phyloP scores from a whole-genome alignment of 805 yeast genomes.

The Starmerella asiatica region DNA sequence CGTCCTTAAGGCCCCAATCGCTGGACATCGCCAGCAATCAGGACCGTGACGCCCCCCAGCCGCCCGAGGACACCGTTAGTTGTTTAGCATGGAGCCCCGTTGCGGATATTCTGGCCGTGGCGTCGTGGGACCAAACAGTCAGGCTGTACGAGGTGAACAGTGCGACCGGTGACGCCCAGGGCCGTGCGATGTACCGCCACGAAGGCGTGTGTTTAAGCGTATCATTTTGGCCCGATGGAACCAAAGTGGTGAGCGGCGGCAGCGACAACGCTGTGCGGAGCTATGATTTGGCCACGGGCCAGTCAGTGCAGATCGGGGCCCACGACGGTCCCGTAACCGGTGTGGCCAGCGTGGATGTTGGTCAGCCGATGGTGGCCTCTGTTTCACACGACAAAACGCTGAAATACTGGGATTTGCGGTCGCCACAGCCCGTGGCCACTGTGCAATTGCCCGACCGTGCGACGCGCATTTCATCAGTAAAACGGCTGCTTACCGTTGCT shows the following conservation, averaged over 20 bases:
- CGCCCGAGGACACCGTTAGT: conserved; percentile 54
- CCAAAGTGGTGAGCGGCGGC: conserved; percentile 78
- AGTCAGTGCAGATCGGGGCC: conserved; percentile 67
- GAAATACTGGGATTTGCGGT: conserved; percentile 88
- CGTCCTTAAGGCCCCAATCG: conserved; percentile 2
- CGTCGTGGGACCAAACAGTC: conserved; percentile 93
- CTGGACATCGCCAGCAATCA: conserved; percentile 9
- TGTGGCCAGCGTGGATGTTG: conserved; percentile 67
- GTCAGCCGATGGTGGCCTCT: conserved; percentile 61
- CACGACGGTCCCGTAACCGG: conserved; percentile 71
- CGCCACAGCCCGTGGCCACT: conserved; percentile 63
- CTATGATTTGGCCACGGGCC: conserved; percentile 72
- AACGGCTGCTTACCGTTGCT: conserved; percentile 76
- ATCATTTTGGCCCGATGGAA: conserved; percentile 76
- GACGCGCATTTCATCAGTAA: conserved; percentile 73
- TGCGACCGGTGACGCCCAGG: conserved; percentile 60
- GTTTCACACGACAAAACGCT: conserved; percentile 96
- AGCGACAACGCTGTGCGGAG: conserved; percentile 77
- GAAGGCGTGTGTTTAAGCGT: conserved; percentile 74
- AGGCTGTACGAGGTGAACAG: conserved; percentile 75
- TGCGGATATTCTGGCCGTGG: conserved; percentile 65
- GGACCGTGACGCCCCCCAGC: conserved; percentile 16
- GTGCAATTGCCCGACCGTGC: conserved; percentile 80
- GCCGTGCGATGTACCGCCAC: conserved; percentile 80
- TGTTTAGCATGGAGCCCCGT: conserved; percentile 77